phyloP scores from a whole-genome alignment of 2,329 filamentous ascomycete genomes.

The Neoscytalidium dimidiatum region DNA sequence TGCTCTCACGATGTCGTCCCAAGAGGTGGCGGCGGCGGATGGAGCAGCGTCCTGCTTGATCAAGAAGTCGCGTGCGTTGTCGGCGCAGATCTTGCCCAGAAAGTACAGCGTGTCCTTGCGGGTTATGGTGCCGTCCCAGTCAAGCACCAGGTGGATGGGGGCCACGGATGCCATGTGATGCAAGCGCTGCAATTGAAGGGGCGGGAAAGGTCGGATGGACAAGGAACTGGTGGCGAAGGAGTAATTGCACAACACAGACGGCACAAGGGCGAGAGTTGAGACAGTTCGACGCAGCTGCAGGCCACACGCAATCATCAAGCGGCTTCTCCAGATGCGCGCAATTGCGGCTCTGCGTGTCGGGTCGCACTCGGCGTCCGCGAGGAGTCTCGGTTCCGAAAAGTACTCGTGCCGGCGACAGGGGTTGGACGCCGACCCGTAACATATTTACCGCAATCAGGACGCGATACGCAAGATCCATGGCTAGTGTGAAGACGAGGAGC shows the following conservation, averaged over 20 bases:
- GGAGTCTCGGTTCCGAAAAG: conserved; percentile 17
- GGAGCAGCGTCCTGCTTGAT: conserved; percentile 3
- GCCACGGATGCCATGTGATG: conserved; percentile 10
- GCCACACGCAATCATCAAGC: not conserved
- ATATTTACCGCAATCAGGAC: not conserved
- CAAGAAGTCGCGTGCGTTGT: not conserved
- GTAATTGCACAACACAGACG: not conserved
- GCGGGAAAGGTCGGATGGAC: not conserved
- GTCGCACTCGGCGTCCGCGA: not conserved
- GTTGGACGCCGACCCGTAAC: not conserved
- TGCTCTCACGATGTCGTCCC: conserved; percentile 41
- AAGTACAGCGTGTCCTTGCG: conserved; percentile 46
- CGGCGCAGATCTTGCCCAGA: conserved; percentile 37
- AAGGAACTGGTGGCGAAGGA: not conserved
- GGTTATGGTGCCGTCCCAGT: conserved; percentile 53
- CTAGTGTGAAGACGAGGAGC: not conserved
- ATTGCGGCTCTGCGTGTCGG: conserved; percentile 3
- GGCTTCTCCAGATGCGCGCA: not conserved
- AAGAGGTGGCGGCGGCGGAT: conserved; percentile 25
- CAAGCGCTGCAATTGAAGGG: not conserved
- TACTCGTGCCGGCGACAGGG: conserved; percentile 12
- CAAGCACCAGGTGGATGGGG: conserved; percentile 42
- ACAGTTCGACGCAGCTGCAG: not conserved
- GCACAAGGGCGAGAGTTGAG: not conserved
- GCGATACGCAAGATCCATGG: not conserved